These are phyloP conservation scores for Macrotyloma uniflorum DNA, from an alignment of 306 rosid species.

Conservation along the genomic window DNA sequence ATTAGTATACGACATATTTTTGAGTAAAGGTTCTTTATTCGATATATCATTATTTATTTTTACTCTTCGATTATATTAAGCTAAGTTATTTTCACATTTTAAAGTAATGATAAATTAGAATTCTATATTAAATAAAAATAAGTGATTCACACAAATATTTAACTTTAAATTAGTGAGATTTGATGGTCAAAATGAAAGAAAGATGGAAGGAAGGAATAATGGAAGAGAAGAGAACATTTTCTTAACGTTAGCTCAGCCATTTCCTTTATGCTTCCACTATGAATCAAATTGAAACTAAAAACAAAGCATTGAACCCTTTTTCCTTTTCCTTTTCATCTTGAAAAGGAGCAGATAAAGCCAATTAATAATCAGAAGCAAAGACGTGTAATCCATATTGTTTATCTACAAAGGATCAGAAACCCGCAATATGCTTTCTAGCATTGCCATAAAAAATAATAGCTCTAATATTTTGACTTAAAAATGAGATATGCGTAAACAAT, in stretches of 20 bases:
- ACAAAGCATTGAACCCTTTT: conserved; percentile 6
- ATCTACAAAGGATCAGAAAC: conserved; percentile 9
- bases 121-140: too few relatives aligned
- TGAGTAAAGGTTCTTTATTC: too few relatives aligned
- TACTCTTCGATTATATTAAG: too few relatives aligned
- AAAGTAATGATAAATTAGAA: too few relatives aligned
- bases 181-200: neutral
- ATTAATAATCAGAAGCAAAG: neutral
- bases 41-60: too few relatives aligned
- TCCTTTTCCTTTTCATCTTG: neutral
- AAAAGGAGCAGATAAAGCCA: conserved; percentile 11
- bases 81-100: too few relatives aligned
- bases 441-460: neutral
- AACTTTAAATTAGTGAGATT: too few relatives aligned
- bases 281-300: conserved; percentile 24
- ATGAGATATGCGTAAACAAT: neutral
- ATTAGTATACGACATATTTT: too few relatives aligned
- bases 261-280: conserved; percentile 29
- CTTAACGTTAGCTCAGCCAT: conserved; percentile 1
- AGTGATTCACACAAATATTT: too few relatives aligned
- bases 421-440: neutral
- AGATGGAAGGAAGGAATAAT: neutral
- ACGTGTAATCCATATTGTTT: conserved; percentile 37
- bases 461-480: conserved; percentile 7
- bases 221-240: conserved; percentile 15